Percentiles rank a stretch among this genome's conserved stretches.
phyloP scores from a whole-genome alignment of 2,329 filamentous ascomycete species.

The Zymoseptoria pseudotritici region DNA sequence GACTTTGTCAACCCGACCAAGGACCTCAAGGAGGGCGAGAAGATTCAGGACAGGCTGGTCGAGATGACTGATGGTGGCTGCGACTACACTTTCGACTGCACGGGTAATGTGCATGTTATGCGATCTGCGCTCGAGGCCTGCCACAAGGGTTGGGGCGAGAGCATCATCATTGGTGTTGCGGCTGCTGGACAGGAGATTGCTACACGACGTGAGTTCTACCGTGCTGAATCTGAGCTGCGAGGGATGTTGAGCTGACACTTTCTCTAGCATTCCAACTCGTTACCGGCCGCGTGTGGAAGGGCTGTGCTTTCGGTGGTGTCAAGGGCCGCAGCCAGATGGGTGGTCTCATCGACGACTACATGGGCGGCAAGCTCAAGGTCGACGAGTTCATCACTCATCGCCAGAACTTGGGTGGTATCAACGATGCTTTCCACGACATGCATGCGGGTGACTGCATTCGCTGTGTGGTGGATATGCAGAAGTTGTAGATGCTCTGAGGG shows the following conservation, averaged over 20 bases:
- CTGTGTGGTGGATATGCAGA: conserved; percentile 68
- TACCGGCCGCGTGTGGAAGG: conserved; percentile 95
- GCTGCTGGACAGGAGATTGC: conserved; percentile 93
- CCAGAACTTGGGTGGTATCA: conserved; percentile 74
- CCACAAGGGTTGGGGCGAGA: conserved; percentile 99
- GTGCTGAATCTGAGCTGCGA: not conserved
- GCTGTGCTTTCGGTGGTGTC: conserved; percentile 95
- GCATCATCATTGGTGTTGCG: conserved; percentile 94
- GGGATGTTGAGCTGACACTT: conserved; percentile 6
- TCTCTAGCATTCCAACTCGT: conserved; percentile 87
- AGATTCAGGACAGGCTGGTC: conserved; percentile 82
- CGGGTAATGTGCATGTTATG: conserved; percentile 94
- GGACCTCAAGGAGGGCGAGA: conserved; percentile 53
- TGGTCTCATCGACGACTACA: conserved; percentile 80
- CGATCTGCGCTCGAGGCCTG: conserved; percentile 90
- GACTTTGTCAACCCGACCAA: conserved; percentile 93
- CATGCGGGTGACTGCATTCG: conserved; percentile 95
- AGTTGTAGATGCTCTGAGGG: conserved; percentile 15
- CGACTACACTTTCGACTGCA: conserved; percentile 99
- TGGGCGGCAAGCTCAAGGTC: conserved; percentile 85
- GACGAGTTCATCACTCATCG: conserved; percentile 99
- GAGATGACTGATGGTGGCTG: conserved; percentile 98
- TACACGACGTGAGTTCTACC: conserved; percentile 69
- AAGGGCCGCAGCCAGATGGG: conserved; percentile 93
- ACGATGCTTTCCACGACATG: conserved; percentile 87